A percentile compares a stretch with the other conserved stretches of the same genome.
These are phyloP conservation scores for Populus trichocarpa DNA, from an alignment of 441 rosid genomes.

Conservation along the genomic window DNA sequence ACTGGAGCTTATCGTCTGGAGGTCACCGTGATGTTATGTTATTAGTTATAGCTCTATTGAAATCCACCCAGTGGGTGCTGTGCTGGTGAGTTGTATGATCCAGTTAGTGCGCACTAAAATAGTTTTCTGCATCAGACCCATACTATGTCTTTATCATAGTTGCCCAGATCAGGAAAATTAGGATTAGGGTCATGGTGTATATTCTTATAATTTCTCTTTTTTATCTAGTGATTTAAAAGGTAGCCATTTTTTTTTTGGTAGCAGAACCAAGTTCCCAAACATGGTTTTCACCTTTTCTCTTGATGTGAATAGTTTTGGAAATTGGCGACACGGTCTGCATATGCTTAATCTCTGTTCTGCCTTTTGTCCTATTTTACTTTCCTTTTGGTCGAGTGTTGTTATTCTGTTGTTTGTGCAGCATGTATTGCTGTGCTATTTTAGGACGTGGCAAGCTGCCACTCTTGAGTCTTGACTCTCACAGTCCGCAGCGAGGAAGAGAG, in stretches of 20 bases:
- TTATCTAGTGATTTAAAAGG: slow-evolving; percentile 20
- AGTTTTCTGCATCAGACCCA: slow-evolving; percentile 10
- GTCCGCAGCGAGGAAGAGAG: too few relatives aligned
- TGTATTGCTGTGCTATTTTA: not conserved
- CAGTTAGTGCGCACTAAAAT: slow-evolving; percentile 22
- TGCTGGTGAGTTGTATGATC: slow-evolving; percentile 39
- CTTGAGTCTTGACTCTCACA: slow-evolving; percentile 8
- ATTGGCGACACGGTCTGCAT: not conserved
- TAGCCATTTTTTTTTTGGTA: slow-evolving; percentile 15
- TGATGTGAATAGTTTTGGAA: slow-evolving; percentile 13
- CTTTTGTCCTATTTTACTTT: not conserved
- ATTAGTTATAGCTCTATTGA: slow-evolving; percentile 23
- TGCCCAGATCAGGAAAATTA: slow-evolving; percentile 31
- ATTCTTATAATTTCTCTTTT: slow-evolving; percentile 14
- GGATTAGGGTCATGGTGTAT: slow-evolving; percentile 46
- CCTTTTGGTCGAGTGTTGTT: not conserved
- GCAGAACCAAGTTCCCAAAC: not conserved
- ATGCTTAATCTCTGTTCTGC: not conserved
- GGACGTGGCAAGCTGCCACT: not conserved
- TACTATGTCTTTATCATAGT: slow-evolving; percentile 21
- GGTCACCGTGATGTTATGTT: slow-evolving; percentile 23
- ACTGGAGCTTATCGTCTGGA: slow-evolving; percentile 8
- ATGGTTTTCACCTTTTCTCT: not conserved
- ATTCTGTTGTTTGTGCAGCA: not conserved
- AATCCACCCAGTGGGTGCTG: slow-evolving; percentile 20